Evolutionary conservation across 768 basidiomycete species (phyloP), one percentile per base, ranked within the genome.

Genomic region (Royoungia palumana): DNA sequence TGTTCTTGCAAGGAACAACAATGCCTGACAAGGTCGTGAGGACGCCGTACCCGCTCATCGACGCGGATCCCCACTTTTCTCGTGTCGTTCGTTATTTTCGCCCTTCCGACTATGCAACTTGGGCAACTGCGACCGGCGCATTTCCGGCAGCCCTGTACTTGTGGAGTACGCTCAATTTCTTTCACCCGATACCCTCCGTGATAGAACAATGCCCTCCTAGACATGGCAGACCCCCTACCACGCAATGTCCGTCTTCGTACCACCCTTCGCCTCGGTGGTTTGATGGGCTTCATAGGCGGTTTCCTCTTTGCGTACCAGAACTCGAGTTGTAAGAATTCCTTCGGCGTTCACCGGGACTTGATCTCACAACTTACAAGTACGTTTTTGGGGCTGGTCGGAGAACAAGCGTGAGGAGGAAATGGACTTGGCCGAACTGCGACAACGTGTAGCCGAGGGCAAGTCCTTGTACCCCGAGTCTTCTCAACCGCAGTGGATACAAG

Each of bases 351-450:
- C 42, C 34, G 53, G 46, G 24, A 48, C 20, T 34, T 41, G 35
- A 27, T 45, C 64, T 41, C 37, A 58, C 52, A 58, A 32, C 38
- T 40, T 11, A 20, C 41, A 61, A 92, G 89, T 81, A 64, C 91
- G 92, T n/a, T 90, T 95, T 75, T 94, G 89, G 90, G 92, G 92
- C 44, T 94, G 91, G 92, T 72, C 81, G 6, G 92, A 95, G 70
- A 95, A 95, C 70, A 79, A 81, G 55, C 76, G 80, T 14, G 95
- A 98, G 67, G 80, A 87, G 56, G 80, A 80, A 43, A 76, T 74
- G 69, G 95, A 97, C 65, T 61, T 83, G 35, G 75, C 74, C 14
- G 95, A 98, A 67, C 74, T 98, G 37, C 81, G 79, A 39, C 81
- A 87, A 54, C 82, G 81, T 20, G 86, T 82, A 4, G 70, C 71